phyloP scores from a whole-genome alignment of 352 stramenopile genomes.

The Pythium grandisporangium region DNA sequence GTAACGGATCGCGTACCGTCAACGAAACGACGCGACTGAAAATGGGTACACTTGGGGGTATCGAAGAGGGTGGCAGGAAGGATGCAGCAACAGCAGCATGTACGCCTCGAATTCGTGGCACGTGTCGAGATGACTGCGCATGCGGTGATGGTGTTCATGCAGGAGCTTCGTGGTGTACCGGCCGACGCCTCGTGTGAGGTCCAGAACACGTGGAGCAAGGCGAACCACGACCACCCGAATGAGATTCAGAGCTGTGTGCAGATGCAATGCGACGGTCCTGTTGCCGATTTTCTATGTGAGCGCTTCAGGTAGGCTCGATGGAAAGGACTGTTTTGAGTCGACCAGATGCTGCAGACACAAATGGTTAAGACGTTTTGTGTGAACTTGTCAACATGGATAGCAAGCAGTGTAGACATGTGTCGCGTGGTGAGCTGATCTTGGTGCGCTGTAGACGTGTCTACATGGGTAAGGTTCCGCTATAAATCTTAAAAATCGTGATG shows the following conservation, averaged over 20 bases:
- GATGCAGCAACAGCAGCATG: too few species aligned
- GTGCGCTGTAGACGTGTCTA: slow-evolving; percentile 32
- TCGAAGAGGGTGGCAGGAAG: too few species aligned
- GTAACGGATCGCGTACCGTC: too few species aligned
- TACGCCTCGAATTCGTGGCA: slow-evolving; percentile 42
- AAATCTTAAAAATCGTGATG: too few species aligned
- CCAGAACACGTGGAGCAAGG: slow-evolving; percentile 12
- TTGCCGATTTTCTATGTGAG: slow-evolving; percentile 51
- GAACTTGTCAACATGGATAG: slow-evolving; percentile 7
- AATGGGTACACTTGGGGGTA: too few species aligned
- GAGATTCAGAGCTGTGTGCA: slow-evolving; percentile 12
- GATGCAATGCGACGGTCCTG: slow-evolving; percentile 28
- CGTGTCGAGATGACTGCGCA: slow-evolving; percentile 16
- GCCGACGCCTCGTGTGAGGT: slow-evolving; percentile 43
- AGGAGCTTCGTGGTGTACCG: slow-evolving; percentile 33
- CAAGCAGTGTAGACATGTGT: slow-evolving; percentile 25
- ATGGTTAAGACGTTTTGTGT: too few species aligned
- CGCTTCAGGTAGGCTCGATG: slow-evolving; percentile 31
- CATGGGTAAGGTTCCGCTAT: slow-evolving; percentile 14
- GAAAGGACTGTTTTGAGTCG: too few species aligned
- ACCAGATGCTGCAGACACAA: not conserved
- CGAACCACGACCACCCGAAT: too few species aligned
- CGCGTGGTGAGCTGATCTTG: slow-evolving; percentile 36
- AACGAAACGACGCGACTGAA: too few species aligned
- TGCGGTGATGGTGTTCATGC: slow-evolving; percentile 30